A percentile compares a stretch with the other conserved stretches of the same genome.
These are phyloP conservation scores for Leccinum angustisporum DNA, from an alignment of 1,284 basidiomycete species.

Conservation along the genomic window DNA sequence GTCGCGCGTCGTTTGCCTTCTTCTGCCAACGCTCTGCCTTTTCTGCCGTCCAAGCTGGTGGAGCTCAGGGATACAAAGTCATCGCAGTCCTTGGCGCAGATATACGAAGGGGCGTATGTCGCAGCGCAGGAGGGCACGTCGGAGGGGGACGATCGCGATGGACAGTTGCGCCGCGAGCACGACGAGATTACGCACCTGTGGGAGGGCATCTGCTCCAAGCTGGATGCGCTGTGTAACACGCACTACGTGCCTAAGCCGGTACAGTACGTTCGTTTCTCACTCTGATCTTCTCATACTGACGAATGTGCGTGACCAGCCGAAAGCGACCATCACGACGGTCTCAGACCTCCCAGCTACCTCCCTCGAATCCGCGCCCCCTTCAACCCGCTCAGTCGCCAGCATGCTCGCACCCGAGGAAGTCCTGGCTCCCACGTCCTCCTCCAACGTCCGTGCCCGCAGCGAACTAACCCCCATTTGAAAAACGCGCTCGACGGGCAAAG, in stretches of 20 bases:
- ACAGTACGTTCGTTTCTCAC: conserved; percentile 48
- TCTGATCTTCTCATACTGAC: conserved; percentile 1
- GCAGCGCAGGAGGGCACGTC: conserved; percentile 56
- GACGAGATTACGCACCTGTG: conserved; percentile 81
- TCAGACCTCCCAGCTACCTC: conserved; percentile 84
- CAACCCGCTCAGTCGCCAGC: conserved; percentile 70
- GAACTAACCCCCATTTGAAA: conserved; percentile 88
- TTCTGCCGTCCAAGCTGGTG: conserved; percentile 87
- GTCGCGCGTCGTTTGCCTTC: conserved; percentile 70
- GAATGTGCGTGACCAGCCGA: conserved; percentile 59
- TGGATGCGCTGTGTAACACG: conserved; percentile 93
- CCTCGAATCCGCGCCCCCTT: conserved; percentile 90
- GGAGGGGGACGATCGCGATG: conserved; percentile 76
- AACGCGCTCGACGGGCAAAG: conserved; percentile 71
- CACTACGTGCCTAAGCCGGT: conserved; percentile 96
- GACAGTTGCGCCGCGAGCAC: conserved; percentile 87
- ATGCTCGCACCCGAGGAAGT: conserved; percentile 96
- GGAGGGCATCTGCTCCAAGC: conserved; percentile 85
- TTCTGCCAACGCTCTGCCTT: conserved; percentile 66
- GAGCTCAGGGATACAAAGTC: conserved; percentile 91
- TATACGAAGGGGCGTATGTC: conserved; percentile 93
- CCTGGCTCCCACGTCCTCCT: conserved; percentile 57
- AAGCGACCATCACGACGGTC: conserved; percentile 84
- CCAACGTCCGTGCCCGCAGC: conserved; percentile 60
- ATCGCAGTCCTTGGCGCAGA: conserved; percentile 87